These are phyloP conservation scores for Jaltomata sinuosa DNA, from an alignment of 257 asterid species.

Conservation along the genomic window DNA sequence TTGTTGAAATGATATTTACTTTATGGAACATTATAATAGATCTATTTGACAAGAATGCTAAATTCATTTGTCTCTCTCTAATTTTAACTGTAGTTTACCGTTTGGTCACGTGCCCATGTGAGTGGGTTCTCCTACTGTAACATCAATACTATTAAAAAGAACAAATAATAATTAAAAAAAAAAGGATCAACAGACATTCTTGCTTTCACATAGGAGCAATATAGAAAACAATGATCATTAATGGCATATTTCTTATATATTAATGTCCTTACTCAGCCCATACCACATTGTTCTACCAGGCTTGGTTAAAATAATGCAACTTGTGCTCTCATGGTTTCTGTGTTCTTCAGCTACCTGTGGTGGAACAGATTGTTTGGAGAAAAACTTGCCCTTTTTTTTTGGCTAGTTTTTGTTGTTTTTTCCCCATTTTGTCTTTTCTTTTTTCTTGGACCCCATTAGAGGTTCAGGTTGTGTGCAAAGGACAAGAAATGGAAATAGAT, in stretches of 20 bases:
- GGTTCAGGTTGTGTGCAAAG: background rate
- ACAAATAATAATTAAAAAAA: background rate
- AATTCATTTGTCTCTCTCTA: background rate
- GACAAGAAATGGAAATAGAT: background rate
- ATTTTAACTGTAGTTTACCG: background rate
- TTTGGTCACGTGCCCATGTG: conserved; percentile 43
- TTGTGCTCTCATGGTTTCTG: background rate
- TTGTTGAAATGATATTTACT: background rate
- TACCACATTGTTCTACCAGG: background rate
- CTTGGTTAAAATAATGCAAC: background rate
- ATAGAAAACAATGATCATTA: conserved; percentile 16
- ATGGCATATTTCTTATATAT: background rate
- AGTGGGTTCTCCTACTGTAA: conserved; percentile 19
- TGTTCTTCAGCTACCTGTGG: background rate
- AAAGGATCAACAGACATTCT: conserved; percentile 33
- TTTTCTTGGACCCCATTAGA: background rate
- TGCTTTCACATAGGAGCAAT: background rate
- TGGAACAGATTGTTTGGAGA: background rate
- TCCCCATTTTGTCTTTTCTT: background rate
- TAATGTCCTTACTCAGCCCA: background rate
- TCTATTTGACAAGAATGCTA: background rate
- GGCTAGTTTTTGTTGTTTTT: background rate
- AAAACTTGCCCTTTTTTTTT: background rate
- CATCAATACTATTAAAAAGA: background rate
- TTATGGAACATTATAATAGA: background rate